Percentiles rank a stretch among this genome's conserved stretches.
Conservation (phyloP, 116 monocot genomes). For the Trichopus zeylanicus region DNA sequence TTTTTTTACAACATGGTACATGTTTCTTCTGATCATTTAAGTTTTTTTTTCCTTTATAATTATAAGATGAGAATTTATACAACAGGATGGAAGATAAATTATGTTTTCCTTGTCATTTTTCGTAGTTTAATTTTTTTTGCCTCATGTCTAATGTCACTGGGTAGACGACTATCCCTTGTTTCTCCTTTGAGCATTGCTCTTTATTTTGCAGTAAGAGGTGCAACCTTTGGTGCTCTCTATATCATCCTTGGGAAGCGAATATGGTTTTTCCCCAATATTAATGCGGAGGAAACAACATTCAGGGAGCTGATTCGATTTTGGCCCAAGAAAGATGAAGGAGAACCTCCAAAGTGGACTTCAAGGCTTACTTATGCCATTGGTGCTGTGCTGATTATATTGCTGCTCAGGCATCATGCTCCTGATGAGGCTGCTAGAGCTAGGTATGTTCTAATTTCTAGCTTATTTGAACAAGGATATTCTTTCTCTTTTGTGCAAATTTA, state of each 20-base stretch:
- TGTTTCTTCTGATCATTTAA: no score
- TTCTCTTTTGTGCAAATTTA: no score
- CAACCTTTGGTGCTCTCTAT: constrained; percentile 69
- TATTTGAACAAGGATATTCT: no score
- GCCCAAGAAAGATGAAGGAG: constrained; percentile 92
- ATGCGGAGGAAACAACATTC: constrained; percentile 97
- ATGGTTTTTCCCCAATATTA: constrained; percentile 98
- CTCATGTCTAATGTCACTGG: no score
- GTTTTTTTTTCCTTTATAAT: no score
- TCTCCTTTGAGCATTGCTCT: not conserved
- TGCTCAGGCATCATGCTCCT: constrained; percentile 96
- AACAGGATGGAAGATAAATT: no score
- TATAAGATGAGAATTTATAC: no score
- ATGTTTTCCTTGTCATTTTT: not conserved
- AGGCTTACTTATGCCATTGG: constrained; percentile 66
- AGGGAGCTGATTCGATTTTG: constrained; percentile 87
- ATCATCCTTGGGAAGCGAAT: constrained; percentile 84
- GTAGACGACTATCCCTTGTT: not conserved
- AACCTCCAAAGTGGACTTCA: constrained; percentile 84
- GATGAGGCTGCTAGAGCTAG: constrained; percentile 99
- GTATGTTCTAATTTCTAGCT: constrained; percentile 15
- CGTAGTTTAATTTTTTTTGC: no score
- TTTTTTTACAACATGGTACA: no score
- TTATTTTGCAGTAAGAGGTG: constrained; percentile 74
- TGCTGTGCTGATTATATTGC: constrained; percentile 42